A percentile compares a stretch with the other conserved stretches of the same genome.
These are phyloP conservation scores for Rossbeevera mucosa DNA, from an alignment of 768 basidiomycete genomes.

Conservation along the genomic window DNA sequence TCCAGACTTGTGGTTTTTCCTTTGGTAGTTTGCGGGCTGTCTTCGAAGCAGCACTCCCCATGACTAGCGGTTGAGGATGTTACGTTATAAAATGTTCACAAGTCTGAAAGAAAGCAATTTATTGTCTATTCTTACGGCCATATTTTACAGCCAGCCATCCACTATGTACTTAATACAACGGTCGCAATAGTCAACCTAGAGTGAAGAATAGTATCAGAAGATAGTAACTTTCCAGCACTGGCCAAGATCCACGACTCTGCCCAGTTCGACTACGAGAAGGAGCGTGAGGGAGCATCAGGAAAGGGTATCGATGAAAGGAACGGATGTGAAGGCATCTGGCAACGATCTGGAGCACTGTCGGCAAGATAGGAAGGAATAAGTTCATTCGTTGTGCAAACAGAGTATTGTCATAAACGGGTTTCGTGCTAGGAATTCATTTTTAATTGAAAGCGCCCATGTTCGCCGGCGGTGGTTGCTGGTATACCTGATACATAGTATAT, in stretches of 20 bases:
- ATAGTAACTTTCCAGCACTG: constrained; percentile 33
- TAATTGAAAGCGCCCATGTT: constrained; percentile 73
- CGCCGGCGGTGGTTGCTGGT: constrained; percentile 72
- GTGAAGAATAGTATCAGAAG: constrained; percentile 27
- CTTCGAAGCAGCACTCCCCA: constrained; percentile 66
- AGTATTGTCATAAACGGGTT: constrained; percentile 41
- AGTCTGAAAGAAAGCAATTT: constrained; percentile 15
- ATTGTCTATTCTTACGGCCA: constrained; percentile 34
- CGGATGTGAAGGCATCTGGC: constrained; percentile 20
- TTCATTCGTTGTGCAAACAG: constrained; percentile 28
- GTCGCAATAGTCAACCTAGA: constrained; percentile 30
- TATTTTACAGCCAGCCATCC: constrained; percentile 39
- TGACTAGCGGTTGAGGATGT: constrained; percentile 21
- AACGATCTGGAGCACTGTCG: constrained; percentile 23
- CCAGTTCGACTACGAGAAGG: constrained; percentile 21
- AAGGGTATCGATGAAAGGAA: constrained; percentile 30
- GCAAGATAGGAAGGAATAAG: constrained; percentile 32
- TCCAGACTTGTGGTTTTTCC: constrained; percentile 41
- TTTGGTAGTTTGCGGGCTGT: constrained; percentile 52
- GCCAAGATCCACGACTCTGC: constrained; percentile 22
- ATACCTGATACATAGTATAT: constrained; percentile 76
- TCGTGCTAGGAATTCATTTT: constrained; percentile 28
- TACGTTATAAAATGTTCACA: not conserved
- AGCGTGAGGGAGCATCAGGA: constrained; percentile 20
- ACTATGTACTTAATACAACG: constrained; percentile 36